Evolutionary conservation across 768 basidiomycete genomes (phyloP), one percentile per base, ranked within the genome.

Genomic region (Leccinum boreale): DNA sequence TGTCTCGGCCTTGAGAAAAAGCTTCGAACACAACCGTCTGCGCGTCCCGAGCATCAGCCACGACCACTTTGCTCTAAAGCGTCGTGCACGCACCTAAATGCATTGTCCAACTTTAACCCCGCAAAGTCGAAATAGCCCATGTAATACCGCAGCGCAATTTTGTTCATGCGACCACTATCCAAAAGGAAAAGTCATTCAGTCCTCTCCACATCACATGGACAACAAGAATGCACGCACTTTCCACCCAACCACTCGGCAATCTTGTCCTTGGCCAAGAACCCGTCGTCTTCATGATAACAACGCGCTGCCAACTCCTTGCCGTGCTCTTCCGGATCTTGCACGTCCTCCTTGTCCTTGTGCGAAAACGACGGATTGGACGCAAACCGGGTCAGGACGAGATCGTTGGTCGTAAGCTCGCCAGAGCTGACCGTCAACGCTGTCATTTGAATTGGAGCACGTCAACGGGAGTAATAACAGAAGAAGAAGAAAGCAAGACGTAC

Each of bases 171-270:
- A 19, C 85, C 86, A 56, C 95, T 97, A 67, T 23, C 24, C 46
- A 14, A 24, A 6, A n/a, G 3, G 56, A 28, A 47, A 47, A 29
- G 56, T 58, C 50, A 57, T 57, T 29, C 26, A 52, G 19, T 24
- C 28, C 45, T 4, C 14, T 46, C 28, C 39, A 1, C 47, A 46
- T 15, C 11, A 9, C 36, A 46, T 42, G 53, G 39, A 60, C 52
- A 61, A 49, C 33, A 44, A 42, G 23, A 11, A 45, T 44, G n/a
- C 8, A 88, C 95, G 77, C 64, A 98, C 94, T 82, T 76, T 70
- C 92, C 89, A 65, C 97, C 97, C 42, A 99, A 79, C 87, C 92
- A 99, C 72, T 97, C 94, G 1, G 96, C 94, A 65, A 98, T 92
- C 76, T 95, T 96, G 66, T 95, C 94, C 67, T 87, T 59, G 28